Evolutionary conservation across 2,329 filamentous ascomycete species (phyloP).

Genomic region (Pseudocercospora fijiensis): DNA sequence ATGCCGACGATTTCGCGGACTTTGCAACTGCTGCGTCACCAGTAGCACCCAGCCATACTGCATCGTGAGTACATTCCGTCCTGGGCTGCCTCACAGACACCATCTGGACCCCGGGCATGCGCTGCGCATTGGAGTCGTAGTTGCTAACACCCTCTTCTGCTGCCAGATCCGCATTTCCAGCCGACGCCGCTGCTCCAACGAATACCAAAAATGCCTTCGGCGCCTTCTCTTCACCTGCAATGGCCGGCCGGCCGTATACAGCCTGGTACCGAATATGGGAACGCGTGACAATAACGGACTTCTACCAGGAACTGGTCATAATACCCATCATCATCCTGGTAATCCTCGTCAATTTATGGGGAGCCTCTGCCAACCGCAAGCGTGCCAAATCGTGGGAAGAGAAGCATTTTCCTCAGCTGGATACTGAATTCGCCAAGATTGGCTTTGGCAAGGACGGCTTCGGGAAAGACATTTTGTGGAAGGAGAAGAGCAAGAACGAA

Average conservation of each 20-base stretch:
- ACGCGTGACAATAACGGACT: conserved; percentile 78
- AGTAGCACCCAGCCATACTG: conserved; percentile 51
- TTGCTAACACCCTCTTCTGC: neutral
- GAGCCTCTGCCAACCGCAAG: conserved; percentile 73
- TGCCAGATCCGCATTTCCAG: conserved; percentile 45
- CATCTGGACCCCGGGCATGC: neutral
- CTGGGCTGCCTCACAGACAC: neutral
- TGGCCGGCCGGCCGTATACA: conserved; percentile 67
- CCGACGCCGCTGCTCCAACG: conserved; percentile 40
- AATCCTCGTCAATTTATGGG: conserved; percentile 76
- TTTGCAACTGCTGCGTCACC: conserved; percentile 78
- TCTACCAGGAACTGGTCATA: conserved; percentile 82
- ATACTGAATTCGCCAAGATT: conserved; percentile 80
- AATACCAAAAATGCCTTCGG: conserved; percentile 41
- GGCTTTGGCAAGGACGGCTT: conserved; percentile 76
- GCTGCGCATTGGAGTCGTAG: neutral
- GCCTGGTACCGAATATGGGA: conserved; percentile 98
- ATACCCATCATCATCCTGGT: conserved; percentile 72
- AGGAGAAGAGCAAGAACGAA: conserved; percentile 85
- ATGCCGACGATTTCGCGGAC: conserved; percentile 71
- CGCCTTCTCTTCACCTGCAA: conserved; percentile 36
- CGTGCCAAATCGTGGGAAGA: conserved; percentile 79
- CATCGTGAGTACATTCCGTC: conserved; percentile 34
- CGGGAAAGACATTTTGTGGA: conserved; percentile 59
- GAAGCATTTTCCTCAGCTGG: conserved; percentile 69